These are phyloP conservation scores for Leishmania major DNA, from an alignment of 208 protist species.

Conservation along the genomic window DNA sequence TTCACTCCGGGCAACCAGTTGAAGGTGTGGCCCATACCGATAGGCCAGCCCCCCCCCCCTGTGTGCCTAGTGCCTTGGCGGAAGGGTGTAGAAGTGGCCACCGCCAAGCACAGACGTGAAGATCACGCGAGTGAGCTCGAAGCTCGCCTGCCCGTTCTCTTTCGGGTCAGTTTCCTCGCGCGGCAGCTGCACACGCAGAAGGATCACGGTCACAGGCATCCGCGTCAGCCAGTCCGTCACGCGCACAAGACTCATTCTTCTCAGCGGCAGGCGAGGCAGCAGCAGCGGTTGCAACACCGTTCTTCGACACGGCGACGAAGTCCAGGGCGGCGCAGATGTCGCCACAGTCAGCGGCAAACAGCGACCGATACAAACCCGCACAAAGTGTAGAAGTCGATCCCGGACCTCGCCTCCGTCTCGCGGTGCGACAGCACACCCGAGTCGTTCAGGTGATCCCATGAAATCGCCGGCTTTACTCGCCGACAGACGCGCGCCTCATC, in stretches of 20 bases:
- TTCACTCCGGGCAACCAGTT: neutral
- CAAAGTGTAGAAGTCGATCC: slow-evolving; percentile 24
- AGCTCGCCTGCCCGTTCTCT: slow-evolving; percentile 20
- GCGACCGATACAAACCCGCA: slow-evolving; percentile 26
- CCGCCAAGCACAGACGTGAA: slow-evolving; percentile 10
- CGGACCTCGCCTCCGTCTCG: slow-evolving; percentile 26
- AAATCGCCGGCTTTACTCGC: slow-evolving; percentile 16
- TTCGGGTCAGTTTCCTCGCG: slow-evolving; percentile 11
- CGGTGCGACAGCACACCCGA: slow-evolving; percentile 17
- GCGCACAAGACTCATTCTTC: slow-evolving; percentile 20
- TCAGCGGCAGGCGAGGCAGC: slow-evolving; percentile 6
- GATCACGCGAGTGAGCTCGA: slow-evolving; percentile 24
- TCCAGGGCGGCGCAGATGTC: slow-evolving; percentile 12
- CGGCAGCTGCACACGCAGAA: slow-evolving; percentile 18
- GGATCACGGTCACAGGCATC: neutral
- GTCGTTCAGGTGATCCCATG: slow-evolving; percentile 26
- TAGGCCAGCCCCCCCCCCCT: slow-evolving; percentile 29
- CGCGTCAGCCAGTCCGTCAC: slow-evolving; percentile 4
- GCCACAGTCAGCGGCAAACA: slow-evolving; percentile 4
- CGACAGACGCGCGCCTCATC: slow-evolving; percentile 36
- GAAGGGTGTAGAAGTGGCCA: slow-evolving; percentile 33
- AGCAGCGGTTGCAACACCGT: neutral
- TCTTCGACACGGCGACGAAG: slow-evolving; percentile 7
- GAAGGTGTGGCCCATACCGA: slow-evolving; percentile 30
- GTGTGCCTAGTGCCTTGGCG: slow-evolving; percentile 34